Conservation (phyloP, 192 early-diverging fungal species). For the Entomortierella beljakovae region DNA sequence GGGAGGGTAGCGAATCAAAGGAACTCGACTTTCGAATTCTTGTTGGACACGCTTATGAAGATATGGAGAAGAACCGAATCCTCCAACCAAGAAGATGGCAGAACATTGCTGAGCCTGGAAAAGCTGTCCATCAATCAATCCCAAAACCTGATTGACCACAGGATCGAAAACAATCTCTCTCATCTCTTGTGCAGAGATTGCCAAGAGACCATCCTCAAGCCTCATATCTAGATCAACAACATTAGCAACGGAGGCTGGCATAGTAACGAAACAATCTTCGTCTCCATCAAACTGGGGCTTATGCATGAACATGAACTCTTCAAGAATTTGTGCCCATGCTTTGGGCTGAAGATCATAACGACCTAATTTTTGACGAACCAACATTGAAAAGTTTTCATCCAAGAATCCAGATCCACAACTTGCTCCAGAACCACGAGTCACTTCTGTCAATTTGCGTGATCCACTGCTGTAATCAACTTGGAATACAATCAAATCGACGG, state of each 20-base stretch:
- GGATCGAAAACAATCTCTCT: slow-evolving; percentile 64
- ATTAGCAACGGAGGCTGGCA: slow-evolving; percentile 45
- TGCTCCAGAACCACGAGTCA: slow-evolving; percentile 62
- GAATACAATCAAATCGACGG: slow-evolving; percentile 59
- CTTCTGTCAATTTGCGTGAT: slow-evolving; percentile 56
- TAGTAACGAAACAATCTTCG: slow-evolving; percentile 49
- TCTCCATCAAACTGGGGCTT: slow-evolving; percentile 54
- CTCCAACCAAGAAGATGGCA: slow-evolving; percentile 68
- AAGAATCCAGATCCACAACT: slow-evolving; percentile 60
- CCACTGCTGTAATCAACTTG: slow-evolving; percentile 57
- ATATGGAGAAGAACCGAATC: slow-evolving; percentile 67
- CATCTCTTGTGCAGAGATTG: slow-evolving; percentile 50
- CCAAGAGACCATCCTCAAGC: slow-evolving; percentile 47
- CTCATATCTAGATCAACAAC: slow-evolving; percentile 39
- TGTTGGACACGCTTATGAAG: slow-evolving; percentile 64
- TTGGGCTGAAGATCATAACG: slow-evolving; percentile 54
- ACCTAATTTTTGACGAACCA: slow-evolving; percentile 48
- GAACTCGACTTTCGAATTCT: slow-evolving; percentile 59
- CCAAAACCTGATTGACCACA: slow-evolving; percentile 62
- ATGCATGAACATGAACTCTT: slow-evolving; percentile 55
- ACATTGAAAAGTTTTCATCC: slow-evolving; percentile 56
- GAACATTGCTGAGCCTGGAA: slow-evolving; percentile 55
- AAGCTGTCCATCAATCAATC: slow-evolving; percentile 64
- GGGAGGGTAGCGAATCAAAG: slow-evolving; percentile 62
- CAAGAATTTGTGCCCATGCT: slow-evolving; percentile 57